Percentiles rank a stretch among this genome's conserved stretches.
phyloP scores from a whole-genome alignment of 495 filamentous ascomycete species.

The Staphylotrichum longicolle region DNA sequence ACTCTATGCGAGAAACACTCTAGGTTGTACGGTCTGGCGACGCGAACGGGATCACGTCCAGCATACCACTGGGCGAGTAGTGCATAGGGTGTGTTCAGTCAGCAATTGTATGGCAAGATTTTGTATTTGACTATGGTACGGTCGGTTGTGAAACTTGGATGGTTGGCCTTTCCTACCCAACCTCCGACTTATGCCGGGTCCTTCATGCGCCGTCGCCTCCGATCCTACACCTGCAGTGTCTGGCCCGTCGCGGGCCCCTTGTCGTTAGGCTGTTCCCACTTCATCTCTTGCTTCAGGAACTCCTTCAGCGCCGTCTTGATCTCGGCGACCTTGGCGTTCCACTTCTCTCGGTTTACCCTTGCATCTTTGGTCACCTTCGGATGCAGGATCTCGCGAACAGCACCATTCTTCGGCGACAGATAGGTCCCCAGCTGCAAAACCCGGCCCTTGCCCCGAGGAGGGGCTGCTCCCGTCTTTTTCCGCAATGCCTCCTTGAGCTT shows the following conservation, averaged over 20 bases:
- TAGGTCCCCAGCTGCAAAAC: conserved; percentile 30
- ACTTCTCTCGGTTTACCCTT: conserved; percentile 5
- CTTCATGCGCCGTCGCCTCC: no score
- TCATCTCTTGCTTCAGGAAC: conserved; percentile 29
- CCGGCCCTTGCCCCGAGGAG: conserved; percentile 18
- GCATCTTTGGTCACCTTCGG: neutral
- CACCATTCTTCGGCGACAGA: neutral
- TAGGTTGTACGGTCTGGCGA: no score
- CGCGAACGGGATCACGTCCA: no score
- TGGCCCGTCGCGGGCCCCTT: neutral
- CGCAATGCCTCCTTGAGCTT: conserved; percentile 25
- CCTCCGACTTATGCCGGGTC: no score
- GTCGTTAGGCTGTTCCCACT: conserved; percentile 29
- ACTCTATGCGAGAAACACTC: no score
- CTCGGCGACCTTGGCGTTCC: conserved; percentile 25
- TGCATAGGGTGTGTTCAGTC: no score
- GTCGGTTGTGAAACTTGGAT: neutral
- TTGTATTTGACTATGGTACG: neutral
- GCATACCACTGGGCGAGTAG: no score
- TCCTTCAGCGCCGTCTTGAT: conserved; percentile 28
- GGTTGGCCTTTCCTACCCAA: no score
- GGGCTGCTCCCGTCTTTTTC: neutral
- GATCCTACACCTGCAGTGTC: neutral
- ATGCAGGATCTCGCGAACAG: conserved; percentile 11
- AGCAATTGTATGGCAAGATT: no score